Evolutionary conservation across 2,329 filamentous ascomycete genomes (phyloP), one percentile per base, ranked within the genome.

Genomic region (Penicillium brevicompactum): DNA sequence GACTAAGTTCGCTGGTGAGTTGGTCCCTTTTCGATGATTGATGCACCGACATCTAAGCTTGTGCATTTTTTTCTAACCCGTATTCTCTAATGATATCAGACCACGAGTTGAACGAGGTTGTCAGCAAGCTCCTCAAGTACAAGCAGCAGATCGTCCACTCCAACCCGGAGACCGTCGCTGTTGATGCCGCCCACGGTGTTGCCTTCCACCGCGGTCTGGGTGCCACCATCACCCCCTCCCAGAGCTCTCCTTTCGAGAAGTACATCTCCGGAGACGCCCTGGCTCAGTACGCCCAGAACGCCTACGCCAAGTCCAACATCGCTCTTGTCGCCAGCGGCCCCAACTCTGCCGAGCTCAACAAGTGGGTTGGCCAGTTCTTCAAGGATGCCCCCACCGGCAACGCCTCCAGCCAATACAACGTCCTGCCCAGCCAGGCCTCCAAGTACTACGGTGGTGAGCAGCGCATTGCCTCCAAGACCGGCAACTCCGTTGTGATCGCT

Each of bases 371-470:
- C 71, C 87, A 96, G 73, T 97, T 97, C 84, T 97, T 99, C 83
- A 86, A 87, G 74, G 82, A 83, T 57, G 81, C 89, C 47, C 83
- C 87, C 55, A 74, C 80, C 65, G 70, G 71, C 66, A 68, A 76
- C 55, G 60, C 81, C 61, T 72, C 83, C 59, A 75, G 77, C 65
- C 76, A 79, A 70, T 78, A 81, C 68, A 76, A 82, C 64, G 67
- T 78, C 40, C 78, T 89, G 61, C 83, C 85, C 72, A 79, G 80
- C 59, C 77, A 85, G 64, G 81, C 89, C 61, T 84, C 86, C 73
- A 94, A 92, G 78, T 99, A 97, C 86, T 90, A 86, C 71, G 94
- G 94, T 75, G 95, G 94, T 72, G 92, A 99, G 83, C 91, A 96
- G 81, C 91, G 94, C 67, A 89, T 90, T 65, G 82, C 89, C 61